Percentiles rank a stretch among this genome's conserved stretches.
Evolutionary conservation across 2,329 filamentous ascomycete genomes (phyloP).

Genomic region (Monilinia fructigena): DNA sequence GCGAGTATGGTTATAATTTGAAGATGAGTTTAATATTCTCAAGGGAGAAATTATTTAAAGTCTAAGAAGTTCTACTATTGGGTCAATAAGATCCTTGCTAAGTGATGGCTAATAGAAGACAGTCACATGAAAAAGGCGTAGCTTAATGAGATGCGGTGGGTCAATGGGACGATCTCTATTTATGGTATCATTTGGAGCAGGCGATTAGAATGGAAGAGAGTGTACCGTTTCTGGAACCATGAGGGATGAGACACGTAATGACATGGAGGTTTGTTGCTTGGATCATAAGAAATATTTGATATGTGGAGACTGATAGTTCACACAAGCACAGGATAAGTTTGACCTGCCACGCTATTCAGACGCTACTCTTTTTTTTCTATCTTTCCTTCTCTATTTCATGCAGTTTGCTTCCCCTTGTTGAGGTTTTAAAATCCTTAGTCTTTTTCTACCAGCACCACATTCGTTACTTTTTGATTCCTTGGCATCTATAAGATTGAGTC

Average conservation of each 20-base stretch:
- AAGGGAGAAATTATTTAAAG: no score
- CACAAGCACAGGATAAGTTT: slow-evolving; percentile 18
- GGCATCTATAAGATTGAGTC: slow-evolving; percentile 17
- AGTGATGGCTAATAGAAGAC: not conserved
- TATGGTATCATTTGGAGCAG: slow-evolving; percentile 4
- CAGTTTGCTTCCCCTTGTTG: not conserved
- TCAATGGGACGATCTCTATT: slow-evolving; percentile 17
- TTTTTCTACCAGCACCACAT: slow-evolving; percentile 4
- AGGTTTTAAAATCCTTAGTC: not conserved
- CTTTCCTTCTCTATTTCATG: not conserved
- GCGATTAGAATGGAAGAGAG: not conserved
- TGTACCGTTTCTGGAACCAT: not conserved
- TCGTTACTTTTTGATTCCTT: slow-evolving; percentile 20
- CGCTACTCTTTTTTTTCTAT: not conserved
- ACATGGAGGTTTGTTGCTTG: slow-evolving; percentile 5
- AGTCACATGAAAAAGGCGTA: slow-evolving; percentile 7
- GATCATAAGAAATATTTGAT: slow-evolving; percentile 6
- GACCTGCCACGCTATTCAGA: slow-evolving; percentile 17
- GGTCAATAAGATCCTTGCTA: no score
- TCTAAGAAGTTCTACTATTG: no score
- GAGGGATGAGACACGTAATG: slow-evolving; percentile 18
- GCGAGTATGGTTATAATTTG: no score
- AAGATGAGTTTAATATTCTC: no score
- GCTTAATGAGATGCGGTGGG: slow-evolving; percentile 8
- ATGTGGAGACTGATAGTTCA: slow-evolving; percentile 7